Percentiles rank a stretch among this genome's conserved stretches.
Conservation (phyloP, 2,329 filamentous ascomycete species). For the Cytospora schulzeri region DNA sequence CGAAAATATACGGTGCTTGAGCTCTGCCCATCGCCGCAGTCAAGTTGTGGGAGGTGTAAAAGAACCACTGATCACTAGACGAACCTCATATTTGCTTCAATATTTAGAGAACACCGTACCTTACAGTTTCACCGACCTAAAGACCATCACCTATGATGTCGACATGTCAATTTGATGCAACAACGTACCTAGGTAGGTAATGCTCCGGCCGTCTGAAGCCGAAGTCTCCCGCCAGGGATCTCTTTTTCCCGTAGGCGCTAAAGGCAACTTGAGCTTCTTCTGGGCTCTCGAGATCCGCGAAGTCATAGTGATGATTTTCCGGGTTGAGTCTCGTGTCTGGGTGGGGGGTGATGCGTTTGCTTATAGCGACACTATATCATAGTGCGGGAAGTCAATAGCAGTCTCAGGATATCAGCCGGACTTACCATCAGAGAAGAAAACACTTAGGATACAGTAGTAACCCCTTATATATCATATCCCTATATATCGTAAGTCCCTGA, state of each 20-base stretch:
- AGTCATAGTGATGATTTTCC: slow-evolving; percentile 65
- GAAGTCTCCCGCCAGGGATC: slow-evolving; percentile 27
- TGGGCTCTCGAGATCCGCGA: slow-evolving; percentile 61
- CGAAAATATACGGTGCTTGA: no score
- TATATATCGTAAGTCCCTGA: no score
- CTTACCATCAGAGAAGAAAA: neutral
- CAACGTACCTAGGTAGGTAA: neutral
- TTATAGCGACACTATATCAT: slow-evolving; percentile 39
- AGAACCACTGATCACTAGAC: no score
- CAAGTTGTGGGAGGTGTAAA: no score
- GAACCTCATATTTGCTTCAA: no score
- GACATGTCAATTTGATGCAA: neutral
- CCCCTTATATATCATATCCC: no score
- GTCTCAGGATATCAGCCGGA: neutral
- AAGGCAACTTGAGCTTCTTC: slow-evolving; percentile 58
- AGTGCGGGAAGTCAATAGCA: slow-evolving; percentile 12
- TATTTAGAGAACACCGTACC: no score
- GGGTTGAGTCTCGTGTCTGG: slow-evolving; percentile 53
- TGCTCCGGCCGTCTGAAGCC: slow-evolving; percentile 23
- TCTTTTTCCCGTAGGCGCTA: slow-evolving; percentile 42
- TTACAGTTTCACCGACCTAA: no score
- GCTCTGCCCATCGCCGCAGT: no score
- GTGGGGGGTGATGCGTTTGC: slow-evolving; percentile 60
- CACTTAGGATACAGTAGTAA: no score
- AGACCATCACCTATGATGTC: neutral